Evolutionary conservation across 805 yeast species (phyloP).

Genomic region (Wickerhamiella shivajii): DNA sequence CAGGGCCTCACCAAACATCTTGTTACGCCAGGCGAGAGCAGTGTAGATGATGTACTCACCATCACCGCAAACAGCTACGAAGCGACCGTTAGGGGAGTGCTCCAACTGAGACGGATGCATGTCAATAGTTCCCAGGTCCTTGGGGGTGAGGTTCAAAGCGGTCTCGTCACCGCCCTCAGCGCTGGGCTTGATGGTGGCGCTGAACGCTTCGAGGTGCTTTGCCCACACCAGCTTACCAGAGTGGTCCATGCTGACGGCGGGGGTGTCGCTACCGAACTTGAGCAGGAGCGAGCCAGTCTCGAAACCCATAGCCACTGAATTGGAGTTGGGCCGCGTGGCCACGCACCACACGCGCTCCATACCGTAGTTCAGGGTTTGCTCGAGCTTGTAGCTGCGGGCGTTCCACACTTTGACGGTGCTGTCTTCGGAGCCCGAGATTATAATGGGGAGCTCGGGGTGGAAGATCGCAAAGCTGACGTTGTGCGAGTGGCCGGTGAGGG

Average conservation of each 20-base stretch:
- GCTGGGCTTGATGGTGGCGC: conserved; percentile 68
- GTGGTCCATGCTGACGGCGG: conserved; percentile 83
- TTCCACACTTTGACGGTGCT: conserved; percentile 92
- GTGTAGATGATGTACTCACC: conserved; percentile 95
- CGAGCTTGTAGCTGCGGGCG: conserved; percentile 82
- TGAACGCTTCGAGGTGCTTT: conserved; percentile 77
- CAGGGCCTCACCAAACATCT: conserved; percentile 74
- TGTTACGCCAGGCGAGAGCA: conserved; percentile 96
- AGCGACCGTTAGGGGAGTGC: conserved; percentile 96
- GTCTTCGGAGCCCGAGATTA: conserved; percentile 94
- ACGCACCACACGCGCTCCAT: conserved; percentile 97
- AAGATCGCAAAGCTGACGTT: conserved; percentile 94
- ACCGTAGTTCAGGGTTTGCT: conserved; percentile 79
- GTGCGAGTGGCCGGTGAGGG: conserved; percentile 82
- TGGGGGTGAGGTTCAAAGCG: conserved; percentile 53
- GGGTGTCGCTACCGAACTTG: conserved; percentile 87
- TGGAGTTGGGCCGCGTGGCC: conserved; percentile 55
- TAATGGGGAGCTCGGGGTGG: conserved; percentile 94
- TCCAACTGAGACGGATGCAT: conserved; percentile 73
- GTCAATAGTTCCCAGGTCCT: conserved; percentile 90
- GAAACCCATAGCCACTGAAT: conserved; percentile 79
- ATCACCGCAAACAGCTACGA: conserved; percentile 93
- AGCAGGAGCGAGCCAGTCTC: conserved; percentile 88
- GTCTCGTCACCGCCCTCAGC: conserved; percentile 30
- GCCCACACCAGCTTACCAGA: conserved; percentile 87